phyloP scores from a whole-genome alignment of 352 stramenopile genomes.

The Discostella stelligera region DNA sequence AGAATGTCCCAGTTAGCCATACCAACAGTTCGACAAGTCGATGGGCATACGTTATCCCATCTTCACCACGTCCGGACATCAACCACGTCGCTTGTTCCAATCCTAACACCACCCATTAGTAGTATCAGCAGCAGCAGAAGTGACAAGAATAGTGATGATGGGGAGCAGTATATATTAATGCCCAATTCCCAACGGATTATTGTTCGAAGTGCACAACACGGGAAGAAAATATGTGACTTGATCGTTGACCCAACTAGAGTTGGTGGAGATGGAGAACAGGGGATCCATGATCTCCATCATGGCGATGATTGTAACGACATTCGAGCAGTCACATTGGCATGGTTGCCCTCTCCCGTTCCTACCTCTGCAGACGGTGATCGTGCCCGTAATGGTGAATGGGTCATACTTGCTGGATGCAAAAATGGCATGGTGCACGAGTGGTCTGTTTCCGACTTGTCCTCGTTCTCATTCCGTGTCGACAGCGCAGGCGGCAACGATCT shows the following conservation, averaged over 20 bases:
- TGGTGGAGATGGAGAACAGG: background rate
- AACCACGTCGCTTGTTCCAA: conserved; percentile 39
- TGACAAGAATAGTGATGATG: background rate
- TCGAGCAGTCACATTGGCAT: conserved; percentile 32
- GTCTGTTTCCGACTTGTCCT: conserved; percentile 34
- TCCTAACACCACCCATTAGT: conserved; percentile 31
- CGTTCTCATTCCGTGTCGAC: background rate
- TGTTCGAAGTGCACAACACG: conserved; percentile 39
- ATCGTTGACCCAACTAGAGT: background rate
- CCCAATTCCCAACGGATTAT: conserved; percentile 39
- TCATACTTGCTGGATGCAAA: conserved; percentile 59
- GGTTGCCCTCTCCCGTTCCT: conserved; percentile 11
- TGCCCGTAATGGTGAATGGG: conserved; percentile 38
- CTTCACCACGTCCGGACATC: background rate
- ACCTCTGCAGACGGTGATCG: conserved; percentile 8
- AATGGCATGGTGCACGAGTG: conserved; percentile 66
- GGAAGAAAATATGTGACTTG: conserved; percentile 36
- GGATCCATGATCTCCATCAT: background rate
- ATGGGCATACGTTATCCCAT: background rate
- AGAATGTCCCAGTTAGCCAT: background rate
- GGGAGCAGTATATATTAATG: conserved; percentile 39
- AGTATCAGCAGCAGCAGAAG: background rate
- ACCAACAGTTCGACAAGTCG: background rate
- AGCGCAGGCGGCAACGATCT: background rate
- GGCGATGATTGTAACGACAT: conserved; percentile 11